Evolutionary conservation across 495 filamentous ascomycete species (phyloP).

Genomic region (Penicillium egyptiacum): DNA sequence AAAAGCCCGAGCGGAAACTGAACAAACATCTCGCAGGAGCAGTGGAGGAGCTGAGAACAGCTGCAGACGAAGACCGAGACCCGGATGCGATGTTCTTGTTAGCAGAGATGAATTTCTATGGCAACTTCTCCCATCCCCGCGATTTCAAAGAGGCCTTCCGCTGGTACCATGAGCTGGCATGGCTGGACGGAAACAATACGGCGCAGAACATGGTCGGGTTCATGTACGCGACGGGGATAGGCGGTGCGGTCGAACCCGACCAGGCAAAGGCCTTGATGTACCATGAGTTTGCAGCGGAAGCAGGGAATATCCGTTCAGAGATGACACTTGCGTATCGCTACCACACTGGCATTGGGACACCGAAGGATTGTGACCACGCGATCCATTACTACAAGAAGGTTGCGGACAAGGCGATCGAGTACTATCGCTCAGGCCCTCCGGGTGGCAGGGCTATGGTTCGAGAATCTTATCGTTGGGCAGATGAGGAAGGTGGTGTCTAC

Average conservation of each 20-base stretch:
- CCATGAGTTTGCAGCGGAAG: constrained; percentile 88
- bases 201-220: constrained; percentile 95
- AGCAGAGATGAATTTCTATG: constrained; percentile 95
- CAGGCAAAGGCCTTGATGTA: constrained; percentile 92
- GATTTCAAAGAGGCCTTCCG: constrained; percentile 81
- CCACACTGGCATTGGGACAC: constrained; percentile 78
- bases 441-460: constrained; percentile 76
- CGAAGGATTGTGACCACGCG: constrained; percentile 82
- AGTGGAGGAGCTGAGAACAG: constrained; percentile 70
- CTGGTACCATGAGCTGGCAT: constrained; percentile 77
- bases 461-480: constrained; percentile 74
- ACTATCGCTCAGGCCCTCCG: constrained; percentile 83
- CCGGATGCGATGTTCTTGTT: constrained; percentile 87
- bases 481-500: constrained; percentile 90
- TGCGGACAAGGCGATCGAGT: constrained; percentile 88
- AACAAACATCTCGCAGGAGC: constrained; percentile 47
- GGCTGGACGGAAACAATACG: constrained; percentile 78
- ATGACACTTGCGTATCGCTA: constrained; percentile 93
- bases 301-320: constrained; percentile 79
- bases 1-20: constrained; percentile 29
- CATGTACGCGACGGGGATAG: constrained; percentile 93
- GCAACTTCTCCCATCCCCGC: constrained; percentile 85
- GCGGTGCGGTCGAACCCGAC: constrained; percentile 76
- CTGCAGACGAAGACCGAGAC: constrained; percentile 67
- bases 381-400: constrained; percentile 87